phyloP scores from a whole-genome alignment of 805 yeast genomes.

The Yarrowia deformans region DNA sequence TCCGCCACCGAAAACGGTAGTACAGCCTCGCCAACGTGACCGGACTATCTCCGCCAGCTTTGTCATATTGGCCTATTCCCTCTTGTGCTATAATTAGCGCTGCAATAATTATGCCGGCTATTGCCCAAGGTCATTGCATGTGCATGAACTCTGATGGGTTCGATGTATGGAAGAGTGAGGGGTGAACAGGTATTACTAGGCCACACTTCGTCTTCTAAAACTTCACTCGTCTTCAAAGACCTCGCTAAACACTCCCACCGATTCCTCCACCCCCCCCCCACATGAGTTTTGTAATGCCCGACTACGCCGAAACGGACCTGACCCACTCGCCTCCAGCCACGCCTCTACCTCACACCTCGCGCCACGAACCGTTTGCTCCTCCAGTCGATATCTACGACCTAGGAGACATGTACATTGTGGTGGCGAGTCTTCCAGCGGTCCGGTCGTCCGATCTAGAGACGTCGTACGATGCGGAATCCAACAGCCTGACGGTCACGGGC shows the following conservation, averaged over 20 bases:
- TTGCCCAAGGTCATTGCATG: slow-evolving; percentile 18
- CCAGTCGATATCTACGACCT: slow-evolving; percentile 29
- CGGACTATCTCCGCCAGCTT: neutral
- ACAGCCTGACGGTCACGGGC: neutral
- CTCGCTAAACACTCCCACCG: no score
- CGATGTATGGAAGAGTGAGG: slow-evolving; percentile 1
- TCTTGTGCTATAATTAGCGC: slow-evolving; percentile 5
- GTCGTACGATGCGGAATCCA: neutral
- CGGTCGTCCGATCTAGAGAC: neutral
- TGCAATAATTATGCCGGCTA: neutral
- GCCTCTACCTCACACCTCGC: neutral
- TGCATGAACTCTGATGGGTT: slow-evolving; percentile 20
- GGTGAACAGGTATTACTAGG: no score
- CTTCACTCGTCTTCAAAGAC: no score
- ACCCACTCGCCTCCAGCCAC: slow-evolving; percentile 18
- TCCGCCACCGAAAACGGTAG: no score
- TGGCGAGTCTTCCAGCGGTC: slow-evolving; percentile 3
- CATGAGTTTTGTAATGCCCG: slow-evolving; percentile 8
- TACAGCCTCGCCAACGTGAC: no score
- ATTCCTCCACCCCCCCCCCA: neutral
- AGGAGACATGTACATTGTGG: slow-evolving; percentile 23
- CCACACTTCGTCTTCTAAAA: neutral
- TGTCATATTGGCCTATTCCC: neutral
- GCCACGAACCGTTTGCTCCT: slow-evolving; percentile 3
- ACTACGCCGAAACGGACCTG: slow-evolving; percentile 13